Conservation (phyloP, 768 basidiomycete species). For the Stropharia rugosoannulata region DNA sequence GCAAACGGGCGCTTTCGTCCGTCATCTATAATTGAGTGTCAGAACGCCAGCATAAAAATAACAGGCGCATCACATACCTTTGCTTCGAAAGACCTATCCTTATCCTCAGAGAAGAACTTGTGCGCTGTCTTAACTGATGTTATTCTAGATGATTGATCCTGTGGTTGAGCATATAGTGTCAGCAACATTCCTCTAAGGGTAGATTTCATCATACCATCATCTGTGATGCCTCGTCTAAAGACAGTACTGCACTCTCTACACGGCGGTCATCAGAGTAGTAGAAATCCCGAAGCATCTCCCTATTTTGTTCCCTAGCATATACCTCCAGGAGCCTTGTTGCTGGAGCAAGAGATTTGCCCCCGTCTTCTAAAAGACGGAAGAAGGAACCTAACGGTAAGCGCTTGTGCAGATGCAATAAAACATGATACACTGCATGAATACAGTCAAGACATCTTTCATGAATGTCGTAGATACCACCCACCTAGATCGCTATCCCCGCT, state of each 20-base stretch:
- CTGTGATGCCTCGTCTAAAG: slow-evolving; percentile 75
- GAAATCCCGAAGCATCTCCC: slow-evolving; percentile 92
- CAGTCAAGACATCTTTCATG: neutral
- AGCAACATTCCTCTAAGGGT: neutral
- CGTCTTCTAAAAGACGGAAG: slow-evolving; percentile 93
- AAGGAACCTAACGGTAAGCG: slow-evolving; percentile 85
- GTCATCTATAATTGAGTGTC: slow-evolving; percentile 62
- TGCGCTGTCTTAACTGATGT: slow-evolving; percentile 77
- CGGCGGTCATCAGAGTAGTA: slow-evolving; percentile 97
- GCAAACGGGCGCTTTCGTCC: slow-evolving; percentile 80
- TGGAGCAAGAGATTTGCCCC: slow-evolving; percentile 69
- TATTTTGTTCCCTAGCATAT: slow-evolving; percentile 86
- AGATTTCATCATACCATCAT: slow-evolving; percentile 47
- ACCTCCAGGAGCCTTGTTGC: slow-evolving; percentile 84
- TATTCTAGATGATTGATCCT: slow-evolving; percentile 77
- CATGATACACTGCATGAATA: slow-evolving; percentile 77
- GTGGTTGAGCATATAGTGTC: neutral
- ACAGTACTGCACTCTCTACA: slow-evolving; percentile 89
- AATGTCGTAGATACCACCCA: slow-evolving; percentile 30
- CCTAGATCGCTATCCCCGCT: slow-evolving; percentile 96
- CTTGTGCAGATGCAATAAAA: slow-evolving; percentile 84
- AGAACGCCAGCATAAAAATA: neutral
- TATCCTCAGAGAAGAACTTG: slow-evolving; percentile 95
- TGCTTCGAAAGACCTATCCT: slow-evolving; percentile 86
- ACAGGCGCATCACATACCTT: slow-evolving; percentile 49